phyloP scores from a whole-genome alignment of 768 basidiomycete genomes.

The Termitomyces sp. region DNA sequence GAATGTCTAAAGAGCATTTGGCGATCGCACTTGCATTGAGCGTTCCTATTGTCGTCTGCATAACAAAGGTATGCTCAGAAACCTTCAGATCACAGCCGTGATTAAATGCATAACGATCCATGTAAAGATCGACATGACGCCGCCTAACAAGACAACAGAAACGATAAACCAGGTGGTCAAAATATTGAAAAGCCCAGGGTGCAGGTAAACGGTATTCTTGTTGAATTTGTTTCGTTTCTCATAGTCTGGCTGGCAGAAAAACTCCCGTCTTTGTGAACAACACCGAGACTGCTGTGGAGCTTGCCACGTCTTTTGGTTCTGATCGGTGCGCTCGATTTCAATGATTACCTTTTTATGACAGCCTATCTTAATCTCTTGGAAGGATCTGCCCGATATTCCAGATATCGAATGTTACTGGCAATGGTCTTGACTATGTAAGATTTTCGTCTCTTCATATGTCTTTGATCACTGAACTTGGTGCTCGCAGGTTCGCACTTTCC shows the following conservation, averaged over 20 bases:
- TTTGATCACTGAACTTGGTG: background rate
- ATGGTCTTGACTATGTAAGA: constrained; percentile 74
- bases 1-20: constrained; percentile 95
- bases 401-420: constrained; percentile 93
- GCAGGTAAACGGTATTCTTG: constrained; percentile 50
- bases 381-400: constrained; percentile 91
- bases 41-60: constrained; percentile 90
- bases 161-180: constrained; percentile 91
- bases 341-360: background rate
- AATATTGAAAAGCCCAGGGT: constrained; percentile 90
- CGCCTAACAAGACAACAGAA: constrained; percentile 84
- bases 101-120: background rate
- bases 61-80: constrained; percentile 71
- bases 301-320: constrained; percentile 69
- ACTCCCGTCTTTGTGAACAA: constrained; percentile 83
- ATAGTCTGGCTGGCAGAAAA: constrained; percentile 47
- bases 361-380: constrained; percentile 4
- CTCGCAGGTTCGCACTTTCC: constrained; percentile 74
- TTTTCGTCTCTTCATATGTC: background rate
- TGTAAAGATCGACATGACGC: constrained; percentile 92
- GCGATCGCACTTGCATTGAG: constrained; percentile 92
- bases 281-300: constrained; percentile 74
- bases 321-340: constrained; percentile 50
- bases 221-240: background rate
- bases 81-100: background rate